These are phyloP conservation scores for Leptographium procerum DNA, from an alignment of 2,329 filamentous ascomycete species.

Conservation along the genomic window DNA sequence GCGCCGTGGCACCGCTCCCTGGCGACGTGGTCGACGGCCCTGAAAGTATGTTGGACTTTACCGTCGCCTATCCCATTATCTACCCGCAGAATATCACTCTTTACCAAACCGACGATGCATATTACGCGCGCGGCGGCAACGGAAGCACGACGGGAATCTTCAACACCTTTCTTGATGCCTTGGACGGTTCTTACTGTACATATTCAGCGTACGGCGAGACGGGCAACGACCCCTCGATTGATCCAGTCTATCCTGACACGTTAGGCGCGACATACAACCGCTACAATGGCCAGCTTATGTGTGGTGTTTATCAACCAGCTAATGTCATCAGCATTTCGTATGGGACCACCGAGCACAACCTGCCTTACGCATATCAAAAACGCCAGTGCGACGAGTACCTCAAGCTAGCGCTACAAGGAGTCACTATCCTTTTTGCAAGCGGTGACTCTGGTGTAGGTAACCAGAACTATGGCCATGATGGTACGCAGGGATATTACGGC, in stretches of 20 bases:
- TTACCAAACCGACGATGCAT: conserved; percentile 15
- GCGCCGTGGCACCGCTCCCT: conserved; percentile 15
- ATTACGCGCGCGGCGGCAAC: conserved; percentile 1
- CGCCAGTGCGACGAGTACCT: conserved; percentile 37
- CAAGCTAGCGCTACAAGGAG: conserved; percentile 37
- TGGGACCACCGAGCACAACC: conserved; percentile 37
- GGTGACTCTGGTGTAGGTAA: conserved; percentile 31
- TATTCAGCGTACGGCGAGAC: conserved; percentile 33
- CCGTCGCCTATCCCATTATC: conserved; percentile 33
- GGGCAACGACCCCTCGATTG: conserved; percentile 27
- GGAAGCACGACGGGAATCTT: conserved; percentile 9
- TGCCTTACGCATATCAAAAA: conserved; percentile 40
- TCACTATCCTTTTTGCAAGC: conserved; percentile 33
- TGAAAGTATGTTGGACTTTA: conserved; percentile 31
- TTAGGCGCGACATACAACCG: conserved; percentile 19
- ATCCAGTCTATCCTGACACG: conserved; percentile 20
- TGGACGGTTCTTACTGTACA: conserved; percentile 38
- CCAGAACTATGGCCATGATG: conserved; percentile 36
- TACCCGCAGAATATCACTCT: conserved; percentile 32
- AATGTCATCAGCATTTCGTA: conserved; percentile 46
- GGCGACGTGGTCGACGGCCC: conserved; percentile 22
- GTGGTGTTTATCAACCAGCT: conserved; percentile 29
- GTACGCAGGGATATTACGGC: conserved; percentile 3
- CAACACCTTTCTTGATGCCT: conserved; percentile 31
- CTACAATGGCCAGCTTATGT: conserved; percentile 30